These are phyloP conservation scores for Echeveria elegans DNA, from an alignment of 164 flowering plant species.

Conservation along the genomic window DNA sequence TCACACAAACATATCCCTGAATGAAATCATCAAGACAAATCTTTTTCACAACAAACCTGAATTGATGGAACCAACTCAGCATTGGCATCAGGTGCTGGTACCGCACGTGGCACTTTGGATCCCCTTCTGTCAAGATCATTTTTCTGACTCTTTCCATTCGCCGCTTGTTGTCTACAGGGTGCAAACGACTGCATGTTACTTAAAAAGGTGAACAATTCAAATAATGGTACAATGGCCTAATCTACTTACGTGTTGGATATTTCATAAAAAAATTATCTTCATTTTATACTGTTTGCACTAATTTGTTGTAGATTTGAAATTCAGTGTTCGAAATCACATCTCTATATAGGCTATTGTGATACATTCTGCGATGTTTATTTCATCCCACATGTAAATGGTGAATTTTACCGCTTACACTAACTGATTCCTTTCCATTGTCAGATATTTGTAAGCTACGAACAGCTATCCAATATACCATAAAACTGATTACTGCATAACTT, in stretches of 20 bases:
- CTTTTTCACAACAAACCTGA: conserved; percentile 46
- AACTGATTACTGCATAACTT: background rate
- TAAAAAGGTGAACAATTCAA: too few relatives aligned
- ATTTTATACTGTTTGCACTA: background rate
- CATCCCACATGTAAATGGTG: too few relatives aligned
- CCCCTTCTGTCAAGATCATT: conserved; percentile 56
- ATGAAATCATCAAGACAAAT: background rate
- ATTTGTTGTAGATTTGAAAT: background rate
- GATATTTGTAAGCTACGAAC: background rate
- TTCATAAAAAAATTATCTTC: background rate
- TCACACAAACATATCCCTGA: background rate
- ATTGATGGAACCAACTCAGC: conserved; percentile 74
- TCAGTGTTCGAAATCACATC: background rate
- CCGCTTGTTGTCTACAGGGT: conserved; percentile 50
- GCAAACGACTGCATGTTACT: background rate
- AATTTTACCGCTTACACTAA: background rate
- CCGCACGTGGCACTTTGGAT: conserved; percentile 66
- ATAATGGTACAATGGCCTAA: background rate
- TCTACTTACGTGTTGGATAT: background rate
- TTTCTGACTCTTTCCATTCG: conserved; percentile 52
- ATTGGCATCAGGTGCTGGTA: conserved; percentile 96
- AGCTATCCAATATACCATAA: background rate
- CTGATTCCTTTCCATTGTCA: background rate
- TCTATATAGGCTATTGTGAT: too few relatives aligned
- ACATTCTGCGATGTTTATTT: too few relatives aligned